phyloP scores from a whole-genome alignment of 75 land plant species.

The Selaginella tamariscina region DNA sequence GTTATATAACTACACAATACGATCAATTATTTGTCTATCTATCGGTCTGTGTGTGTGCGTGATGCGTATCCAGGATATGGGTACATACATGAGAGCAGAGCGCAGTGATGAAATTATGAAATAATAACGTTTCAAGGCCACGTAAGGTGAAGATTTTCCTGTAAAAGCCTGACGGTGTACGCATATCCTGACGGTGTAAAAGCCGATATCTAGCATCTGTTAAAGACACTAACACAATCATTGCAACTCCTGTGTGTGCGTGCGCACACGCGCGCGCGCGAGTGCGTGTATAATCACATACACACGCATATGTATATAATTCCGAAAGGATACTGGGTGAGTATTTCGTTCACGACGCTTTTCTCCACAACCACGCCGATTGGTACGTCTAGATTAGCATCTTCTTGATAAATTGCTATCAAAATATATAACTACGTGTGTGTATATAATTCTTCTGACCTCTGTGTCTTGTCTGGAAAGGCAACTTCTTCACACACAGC shows the following conservation, averaged over 20 bases:
- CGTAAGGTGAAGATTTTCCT: conserved; percentile 60
- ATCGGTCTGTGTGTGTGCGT: too few species aligned
- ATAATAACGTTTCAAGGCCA: conserved; percentile 69
- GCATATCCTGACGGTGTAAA: too few species aligned
- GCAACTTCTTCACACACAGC: too few species aligned
- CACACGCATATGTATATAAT: not conserved
- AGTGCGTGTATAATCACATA: not conserved
- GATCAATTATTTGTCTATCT: too few species aligned
- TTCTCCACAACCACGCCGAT: conserved; percentile 59
- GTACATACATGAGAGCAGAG: conserved; percentile 58
- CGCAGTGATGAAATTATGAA: conserved; percentile 58
- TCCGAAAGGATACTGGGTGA: conserved; percentile 78
- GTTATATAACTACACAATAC: too few species aligned
- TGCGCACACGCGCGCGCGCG: not conserved
- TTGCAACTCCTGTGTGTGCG: not conserved
- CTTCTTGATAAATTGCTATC: too few species aligned
- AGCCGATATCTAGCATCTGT: conserved; percentile 46
- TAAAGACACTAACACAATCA: conserved; percentile 18
- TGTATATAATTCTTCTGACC: too few species aligned
- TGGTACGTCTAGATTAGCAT: too few species aligned
- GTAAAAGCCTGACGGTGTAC: conserved; percentile 62
- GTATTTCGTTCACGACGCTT: conserved; percentile 66
- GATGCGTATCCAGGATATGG: too few species aligned
- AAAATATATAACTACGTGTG: too few species aligned
- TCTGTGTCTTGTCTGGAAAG: too few species aligned